Evolutionary conservation across 805 yeast genomes (phyloP), one percentile per base, ranked within the genome.

Genomic region (Candida peoriensis): DNA sequence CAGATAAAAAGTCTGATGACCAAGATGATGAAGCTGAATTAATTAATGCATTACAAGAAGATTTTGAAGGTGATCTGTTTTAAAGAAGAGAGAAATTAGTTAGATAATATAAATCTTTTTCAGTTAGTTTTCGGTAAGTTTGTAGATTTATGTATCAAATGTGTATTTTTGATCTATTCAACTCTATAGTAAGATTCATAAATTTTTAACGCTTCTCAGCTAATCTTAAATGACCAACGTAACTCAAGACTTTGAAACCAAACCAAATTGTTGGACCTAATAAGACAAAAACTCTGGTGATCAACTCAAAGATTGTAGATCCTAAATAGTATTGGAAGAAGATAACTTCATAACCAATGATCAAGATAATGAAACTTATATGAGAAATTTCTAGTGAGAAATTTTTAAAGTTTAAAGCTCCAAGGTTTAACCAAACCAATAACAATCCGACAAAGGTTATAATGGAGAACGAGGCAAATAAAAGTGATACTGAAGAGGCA

Each of bases 321-420:
- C 57, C 54, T 6, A 42, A 23, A 33, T 50, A 53, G 34, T 53
- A 53, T 28, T 47, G 47, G 39, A 52, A 47, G 30, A 53, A 53
- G 24, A 48, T 39, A 19, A 38, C 33, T 30, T 53, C 58, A 29
- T 48, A 53, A 13, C 33, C 42, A 13, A 43, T 6, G 18, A 52
- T 36, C 26, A 42, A 33, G 2, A 35, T 43, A 31, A 52, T 36
- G 33, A 53, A 50, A 2, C 38, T 37, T 13, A 45, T 5, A 20
- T 47, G 44, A 27, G 34, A 20, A 2, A 46, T 6, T 10, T 38
- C 30, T 10, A 32, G 21, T 27, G 45, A 41, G 32, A 52, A 47
- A 33, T 53, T 47, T 16, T 38, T 26, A 21, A 53, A 48, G 36
- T 53, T 49, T 15, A 52, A 35, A 7, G 47, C 36, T 12, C 47